Evolutionary conservation across 768 basidiomycete genomes (phyloP), one percentile per base, ranked within the genome.

Genomic region (Leccinum olivaceopallidum): DNA sequence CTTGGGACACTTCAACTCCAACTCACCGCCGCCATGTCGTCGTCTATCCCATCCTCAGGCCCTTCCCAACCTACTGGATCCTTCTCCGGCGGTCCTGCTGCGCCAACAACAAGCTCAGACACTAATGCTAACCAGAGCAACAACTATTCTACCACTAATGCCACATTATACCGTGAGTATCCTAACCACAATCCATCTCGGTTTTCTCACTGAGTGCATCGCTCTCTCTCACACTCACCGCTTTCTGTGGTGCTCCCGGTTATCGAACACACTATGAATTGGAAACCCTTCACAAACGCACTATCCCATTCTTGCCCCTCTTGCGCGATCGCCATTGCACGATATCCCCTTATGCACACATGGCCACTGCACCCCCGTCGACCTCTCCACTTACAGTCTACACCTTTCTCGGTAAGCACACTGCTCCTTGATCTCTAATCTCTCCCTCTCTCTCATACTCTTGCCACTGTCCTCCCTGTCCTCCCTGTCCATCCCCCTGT

Each of bases 371-470:
- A 24, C 55, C 18, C 52, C 32, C 42, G 24, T 36, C 8, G n/a
- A 7, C 55, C 20, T 53, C 64, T 1, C 55, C 63, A 0, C 49
- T 55, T 16, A 60, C 65, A 73, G 72, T 73, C 18, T 73, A 73
- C 59, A 73, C 72, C 53, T 73, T 73, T 61, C 70, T 73, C 20
- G 72, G 72, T 75, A 57, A 52, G 72, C 54, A n/a, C 26, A 48
- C 55, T 16, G 5, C 42, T 12, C 28, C 20, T 20, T 44, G n/a
- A 3, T 51, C 56, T 34, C 28, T 28, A 12, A 47, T 47, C 20
- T 20, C 39, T 18, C 39, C n/a, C 42, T 48, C 37, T 51, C 22
- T 44, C 22, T 56, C 56, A 39, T 34, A 5, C 44, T 34, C 53
- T 39, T 5, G 30, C 9, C 34, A 18, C 44, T 70, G 34, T 61